Percentiles rank a stretch among this genome's conserved stretches.
Evolutionary conservation across 305 asterid genomes (phyloP).

Genomic region (Andrographis paniculata): DNA sequence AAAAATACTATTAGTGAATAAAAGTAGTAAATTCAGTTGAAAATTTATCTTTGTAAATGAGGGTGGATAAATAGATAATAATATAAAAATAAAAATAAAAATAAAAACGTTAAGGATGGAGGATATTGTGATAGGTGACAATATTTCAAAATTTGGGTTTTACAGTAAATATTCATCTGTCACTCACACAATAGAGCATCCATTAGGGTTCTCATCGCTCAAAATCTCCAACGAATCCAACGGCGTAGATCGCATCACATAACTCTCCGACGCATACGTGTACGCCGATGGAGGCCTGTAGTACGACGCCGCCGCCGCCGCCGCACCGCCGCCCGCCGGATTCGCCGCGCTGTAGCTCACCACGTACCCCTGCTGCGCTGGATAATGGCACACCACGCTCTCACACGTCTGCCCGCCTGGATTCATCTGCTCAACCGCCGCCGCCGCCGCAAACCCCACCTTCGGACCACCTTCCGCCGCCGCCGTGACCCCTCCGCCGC

Average conservation of each 20-base stretch:
- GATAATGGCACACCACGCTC: not conserved
- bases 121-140: no score
- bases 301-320: not conserved
- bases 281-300: no score
- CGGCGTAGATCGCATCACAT: conserved; percentile 25
- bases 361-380: conserved; percentile 1
- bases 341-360: not conserved
- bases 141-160: no score
- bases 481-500: not conserved
- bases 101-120: no score
- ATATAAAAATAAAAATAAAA: no score
- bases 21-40: no score
- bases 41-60: no score
- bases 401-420: not conserved
- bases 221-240: conserved; percentile 55
- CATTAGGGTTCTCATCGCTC: conserved; percentile 81
- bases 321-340: not conserved
- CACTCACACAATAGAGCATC: conserved; percentile 54
- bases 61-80: no score
- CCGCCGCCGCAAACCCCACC: not conserved
- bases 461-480: not conserved
- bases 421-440: not conserved
- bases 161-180: no score
- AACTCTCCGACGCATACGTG: conserved; percentile 26
- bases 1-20: no score